A percentile compares a stretch with the other conserved stretches of the same genome.
These are phyloP conservation scores for Corynascus novoguineensis DNA, from an alignment of 495 filamentous ascomycete genomes.

Conservation along the genomic window DNA sequence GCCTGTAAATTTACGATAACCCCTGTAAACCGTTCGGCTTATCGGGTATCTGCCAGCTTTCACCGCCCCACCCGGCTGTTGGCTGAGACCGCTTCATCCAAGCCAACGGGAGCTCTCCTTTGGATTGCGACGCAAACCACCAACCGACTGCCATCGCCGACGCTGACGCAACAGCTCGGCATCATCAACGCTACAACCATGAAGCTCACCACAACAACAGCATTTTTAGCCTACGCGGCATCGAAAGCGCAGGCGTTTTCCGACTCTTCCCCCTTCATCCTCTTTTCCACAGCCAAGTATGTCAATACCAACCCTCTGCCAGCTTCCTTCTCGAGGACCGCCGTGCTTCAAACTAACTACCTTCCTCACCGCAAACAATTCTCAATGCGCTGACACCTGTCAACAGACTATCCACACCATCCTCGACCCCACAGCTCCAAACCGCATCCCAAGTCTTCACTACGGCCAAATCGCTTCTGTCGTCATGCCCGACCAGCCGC, in stretches of 20 bases:
- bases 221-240: conserved; percentile 56
- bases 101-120: conserved; percentile 2
- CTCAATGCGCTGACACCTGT: conserved; percentile 14
- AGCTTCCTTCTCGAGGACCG: background rate
- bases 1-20: conserved; percentile 14
- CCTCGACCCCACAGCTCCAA: conserved; percentile 38
- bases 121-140: background rate
- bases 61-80: conserved; percentile 14
- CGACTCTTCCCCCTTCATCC: conserved; percentile 80
- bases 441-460: conserved; percentile 37
- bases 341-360: no score
- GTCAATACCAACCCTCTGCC: conserved; percentile 25
- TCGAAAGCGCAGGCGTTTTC: conserved; percentile 61
- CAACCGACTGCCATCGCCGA: conserved; percentile 15
- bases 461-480: conserved; percentile 46
- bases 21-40: conserved; percentile 10
- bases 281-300: conserved; percentile 75
- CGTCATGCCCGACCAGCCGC: conserved; percentile 62
- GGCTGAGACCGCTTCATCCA: conserved; percentile 16
- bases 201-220: conserved; percentile 55
- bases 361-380: conserved; percentile 11
- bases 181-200: conserved; percentile 40
- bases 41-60: conserved; percentile 17
- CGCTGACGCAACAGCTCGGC: conserved; percentile 11
- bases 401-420: conserved; percentile 29